Evolutionary conservation across 495 filamentous ascomycete species (phyloP), one percentile per base, ranked within the genome.

Genomic region (Mytilinidion resinicola): DNA sequence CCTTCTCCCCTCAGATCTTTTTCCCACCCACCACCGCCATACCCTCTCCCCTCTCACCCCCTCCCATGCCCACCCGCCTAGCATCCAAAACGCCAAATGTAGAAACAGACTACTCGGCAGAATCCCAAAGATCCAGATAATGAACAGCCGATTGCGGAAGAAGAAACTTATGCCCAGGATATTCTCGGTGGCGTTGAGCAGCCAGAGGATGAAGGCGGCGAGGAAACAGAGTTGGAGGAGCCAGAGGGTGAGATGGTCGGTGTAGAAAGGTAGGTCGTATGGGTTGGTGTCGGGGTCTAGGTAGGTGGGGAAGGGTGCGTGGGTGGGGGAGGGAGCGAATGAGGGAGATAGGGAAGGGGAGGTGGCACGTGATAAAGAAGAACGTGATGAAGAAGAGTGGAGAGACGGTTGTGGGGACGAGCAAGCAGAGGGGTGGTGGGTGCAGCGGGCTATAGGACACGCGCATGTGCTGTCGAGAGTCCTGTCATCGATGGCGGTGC

Each of bases 131-230:
- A 56, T 49, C 53, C 44, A 60, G n/a, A 49, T 50, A 8, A 64
- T 17, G 37, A 64, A 64, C n/a, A 64, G 25, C 19, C 56, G 47
- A 20, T 51, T 52, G 17, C 57, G 52, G 9, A 64, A 30, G 19
- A 64, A 47, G 39, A 36, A 20, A 0, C 44, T 38, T 19, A 64
- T 33, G 47, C 61, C 56, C 2, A 64, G 51, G 57, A 64, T 56
- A 21, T 50, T 39, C 43, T 30, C 33, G 10, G 56, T 15, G 8
- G 12, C 19, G 39, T 52, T 46, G 9, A 56, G 55, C 3, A 64
- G 53, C 35, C 25, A 60, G 1, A 60, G 53, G 8, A 36, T 33
- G 47, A 64, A 64, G 21, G 19, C 41, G 1, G 14, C 57, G n/a
- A 56, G 30, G 8, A 46, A 14, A 9, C 56, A 38, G 36, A 64